Evolutionary conservation across 2,329 filamentous ascomycete genomes (phyloP).

Genomic region (Diplodia seriata): DNA sequence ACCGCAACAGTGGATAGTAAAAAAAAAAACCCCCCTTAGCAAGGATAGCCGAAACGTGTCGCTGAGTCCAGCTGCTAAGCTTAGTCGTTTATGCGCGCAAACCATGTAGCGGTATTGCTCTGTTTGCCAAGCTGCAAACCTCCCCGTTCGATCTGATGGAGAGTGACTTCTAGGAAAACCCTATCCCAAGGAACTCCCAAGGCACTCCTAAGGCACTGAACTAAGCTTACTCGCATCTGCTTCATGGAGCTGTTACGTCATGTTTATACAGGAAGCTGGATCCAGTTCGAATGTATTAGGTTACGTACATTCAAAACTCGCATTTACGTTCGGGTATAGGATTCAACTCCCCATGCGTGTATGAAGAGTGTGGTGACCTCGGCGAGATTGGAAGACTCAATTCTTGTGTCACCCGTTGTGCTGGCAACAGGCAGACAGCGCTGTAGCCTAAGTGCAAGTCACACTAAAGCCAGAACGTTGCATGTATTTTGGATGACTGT

Average conservation of each 20-base stretch:
- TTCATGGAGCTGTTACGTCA: too few relatives aligned
- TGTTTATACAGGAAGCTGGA: too few relatives aligned
- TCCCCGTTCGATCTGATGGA: background rate
- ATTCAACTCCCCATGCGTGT: too few relatives aligned
- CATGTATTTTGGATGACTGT: background rate
- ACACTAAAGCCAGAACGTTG: background rate
- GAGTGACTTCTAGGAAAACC: too few relatives aligned
- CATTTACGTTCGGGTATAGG: too few relatives aligned
- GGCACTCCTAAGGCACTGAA: background rate
- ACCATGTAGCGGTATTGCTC: background rate
- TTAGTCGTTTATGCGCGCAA: background rate
- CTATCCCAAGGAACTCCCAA: background rate
- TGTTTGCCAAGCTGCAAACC: background rate
- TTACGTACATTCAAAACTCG: too few relatives aligned
- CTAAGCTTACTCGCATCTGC: too few relatives aligned
- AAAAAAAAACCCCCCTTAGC: too few relatives aligned
- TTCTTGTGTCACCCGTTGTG: background rate
- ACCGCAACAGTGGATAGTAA: background rate
- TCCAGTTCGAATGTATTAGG: too few relatives aligned
- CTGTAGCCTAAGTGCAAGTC: background rate
- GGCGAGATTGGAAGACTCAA: too few relatives aligned
- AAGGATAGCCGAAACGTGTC: background rate
- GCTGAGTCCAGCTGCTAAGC: background rate
- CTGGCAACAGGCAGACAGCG: constrained; percentile 1
- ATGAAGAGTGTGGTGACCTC: too few relatives aligned